These are phyloP conservation scores for Ottelia alismoides DNA, from an alignment of 106 monocot genomes.

Conservation along the genomic window DNA sequence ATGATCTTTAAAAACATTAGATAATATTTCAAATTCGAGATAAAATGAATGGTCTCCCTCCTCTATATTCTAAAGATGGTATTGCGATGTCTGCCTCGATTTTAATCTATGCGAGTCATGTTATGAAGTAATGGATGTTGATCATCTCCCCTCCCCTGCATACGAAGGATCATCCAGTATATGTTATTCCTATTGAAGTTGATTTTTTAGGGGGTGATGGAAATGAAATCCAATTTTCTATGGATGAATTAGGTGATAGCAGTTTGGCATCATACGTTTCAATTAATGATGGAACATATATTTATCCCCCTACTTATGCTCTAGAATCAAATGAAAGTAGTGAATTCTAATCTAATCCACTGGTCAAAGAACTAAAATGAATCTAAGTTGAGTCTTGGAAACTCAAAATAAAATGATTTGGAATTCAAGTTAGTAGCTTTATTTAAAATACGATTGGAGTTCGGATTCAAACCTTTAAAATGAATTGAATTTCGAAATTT, in stretches of 20 bases:
- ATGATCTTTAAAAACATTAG: too few species aligned
- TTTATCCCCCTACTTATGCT: constrained; percentile 45
- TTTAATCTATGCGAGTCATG: constrained; percentile 96
- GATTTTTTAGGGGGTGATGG: constrained; percentile 65
- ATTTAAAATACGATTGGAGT: too few species aligned
- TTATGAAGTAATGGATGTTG: constrained; percentile 89
- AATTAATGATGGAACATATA: constrained; percentile 29
- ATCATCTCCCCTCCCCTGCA: constrained; percentile 86
- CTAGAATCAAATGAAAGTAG: constrained; percentile 52
- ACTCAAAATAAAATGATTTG: too few species aligned
- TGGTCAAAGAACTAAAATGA: constrained; percentile 58
- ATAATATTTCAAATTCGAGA: too few species aligned
- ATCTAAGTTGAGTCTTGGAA: too few species aligned
- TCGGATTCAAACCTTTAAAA: too few species aligned
- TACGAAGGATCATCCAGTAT: constrained; percentile 83
- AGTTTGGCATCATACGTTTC: constrained; percentile 33
- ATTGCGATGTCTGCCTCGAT: constrained; percentile 93
- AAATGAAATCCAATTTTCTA: constrained; percentile 62
- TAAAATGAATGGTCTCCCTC: too few species aligned
- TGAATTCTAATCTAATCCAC: constrained; percentile 29
- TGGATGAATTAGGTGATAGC: constrained; percentile 71
- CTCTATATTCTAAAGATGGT: too few species aligned
- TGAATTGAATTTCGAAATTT: too few species aligned
- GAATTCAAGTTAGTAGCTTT: too few species aligned
- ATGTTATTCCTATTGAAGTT: constrained; percentile 89